These are phyloP conservation scores for Thermomyces lanuginosus DNA, from an alignment of 2,329 filamentous ascomycete genomes.

Conservation along the genomic window DNA sequence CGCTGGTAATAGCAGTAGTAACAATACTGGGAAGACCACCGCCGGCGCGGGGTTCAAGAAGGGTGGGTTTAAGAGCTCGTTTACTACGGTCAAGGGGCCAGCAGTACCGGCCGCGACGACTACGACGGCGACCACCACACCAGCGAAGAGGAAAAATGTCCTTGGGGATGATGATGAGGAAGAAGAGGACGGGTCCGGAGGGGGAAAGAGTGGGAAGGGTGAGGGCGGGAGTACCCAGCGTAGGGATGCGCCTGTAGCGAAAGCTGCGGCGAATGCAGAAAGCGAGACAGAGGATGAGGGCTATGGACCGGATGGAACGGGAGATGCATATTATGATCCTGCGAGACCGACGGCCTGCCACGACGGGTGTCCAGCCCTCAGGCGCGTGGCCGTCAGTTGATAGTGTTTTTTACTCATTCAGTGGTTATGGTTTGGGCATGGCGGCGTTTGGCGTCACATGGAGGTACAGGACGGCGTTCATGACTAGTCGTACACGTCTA, in stretches of 20 bases:
- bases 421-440: background rate
- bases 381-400: slow-evolving; percentile 6
- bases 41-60: slow-evolving; percentile 48
- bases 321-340: slow-evolving; percentile 36
- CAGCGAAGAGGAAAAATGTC: slow-evolving; percentile 23
- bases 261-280: slow-evolving; percentile 34
- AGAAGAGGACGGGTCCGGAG: slow-evolving; percentile 13
- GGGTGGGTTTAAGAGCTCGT: slow-evolving; percentile 65
- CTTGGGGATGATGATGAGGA: slow-evolving; percentile 28
- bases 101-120: slow-evolving; percentile 13
- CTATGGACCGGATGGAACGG: slow-evolving; percentile 15
- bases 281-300: slow-evolving; percentile 58
- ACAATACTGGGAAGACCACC: background rate
- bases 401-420: no score
- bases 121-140: no score
- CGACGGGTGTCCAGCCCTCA: slow-evolving; percentile 18
- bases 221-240: slow-evolving; percentile 34
- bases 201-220: slow-evolving; percentile 7
- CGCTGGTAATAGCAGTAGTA: slow-evolving; percentile 9
- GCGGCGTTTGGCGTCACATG: background rate
- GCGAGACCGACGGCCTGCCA: slow-evolving; percentile 35
- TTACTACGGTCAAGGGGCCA: slow-evolving; percentile 38
- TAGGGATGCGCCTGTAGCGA: no score
- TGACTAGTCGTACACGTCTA: slow-evolving; percentile 9
- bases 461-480: slow-evolving; percentile 2